Evolutionary conservation across 177 flowering plant genomes (phyloP).

Genomic region (Telopea speciosissima): DNA sequence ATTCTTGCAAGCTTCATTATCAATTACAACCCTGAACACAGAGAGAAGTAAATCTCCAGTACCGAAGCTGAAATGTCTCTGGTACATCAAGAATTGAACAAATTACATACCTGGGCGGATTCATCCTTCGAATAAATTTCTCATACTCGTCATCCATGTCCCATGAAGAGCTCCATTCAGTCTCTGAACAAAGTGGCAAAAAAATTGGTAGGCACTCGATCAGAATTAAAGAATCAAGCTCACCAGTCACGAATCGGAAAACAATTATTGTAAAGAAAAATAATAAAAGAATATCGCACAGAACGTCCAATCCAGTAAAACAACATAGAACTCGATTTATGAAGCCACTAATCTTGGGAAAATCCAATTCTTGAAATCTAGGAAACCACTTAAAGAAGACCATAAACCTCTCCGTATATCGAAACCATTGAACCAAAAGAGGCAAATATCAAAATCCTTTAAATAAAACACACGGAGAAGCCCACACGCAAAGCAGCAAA

Average conservation of each 20-base stretch:
- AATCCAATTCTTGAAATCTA: too few relatives aligned
- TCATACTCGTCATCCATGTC: conserved; percentile 87
- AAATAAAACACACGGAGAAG: too few relatives aligned
- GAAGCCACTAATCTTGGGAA: not conserved
- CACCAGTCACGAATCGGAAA: not conserved
- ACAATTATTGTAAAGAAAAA: not conserved
- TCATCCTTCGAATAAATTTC: conserved; percentile 77
- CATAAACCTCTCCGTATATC: too few relatives aligned
- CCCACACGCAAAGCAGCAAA: too few relatives aligned
- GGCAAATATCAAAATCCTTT: too few relatives aligned
- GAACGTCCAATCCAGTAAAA: not conserved
- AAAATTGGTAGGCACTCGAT: not conserved
- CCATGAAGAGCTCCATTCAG: conserved; percentile 43
- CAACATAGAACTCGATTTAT: not conserved
- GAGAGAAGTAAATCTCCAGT: conserved; percentile 3
- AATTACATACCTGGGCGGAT: conserved; percentile 69
- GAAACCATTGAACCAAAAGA: too few relatives aligned
- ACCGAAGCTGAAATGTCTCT: not conserved
- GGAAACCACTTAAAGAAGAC: too few relatives aligned
- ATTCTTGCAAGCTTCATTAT: conserved; percentile 75
- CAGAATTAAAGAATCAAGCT: not conserved
- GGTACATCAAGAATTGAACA: not conserved
- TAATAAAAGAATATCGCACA: not conserved
- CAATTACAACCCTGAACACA: conserved; percentile 78
- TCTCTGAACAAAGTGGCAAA: conserved; percentile 24